Conservation (phyloP, 164 flowering plant species). For the Vitis labrusca region DNA sequence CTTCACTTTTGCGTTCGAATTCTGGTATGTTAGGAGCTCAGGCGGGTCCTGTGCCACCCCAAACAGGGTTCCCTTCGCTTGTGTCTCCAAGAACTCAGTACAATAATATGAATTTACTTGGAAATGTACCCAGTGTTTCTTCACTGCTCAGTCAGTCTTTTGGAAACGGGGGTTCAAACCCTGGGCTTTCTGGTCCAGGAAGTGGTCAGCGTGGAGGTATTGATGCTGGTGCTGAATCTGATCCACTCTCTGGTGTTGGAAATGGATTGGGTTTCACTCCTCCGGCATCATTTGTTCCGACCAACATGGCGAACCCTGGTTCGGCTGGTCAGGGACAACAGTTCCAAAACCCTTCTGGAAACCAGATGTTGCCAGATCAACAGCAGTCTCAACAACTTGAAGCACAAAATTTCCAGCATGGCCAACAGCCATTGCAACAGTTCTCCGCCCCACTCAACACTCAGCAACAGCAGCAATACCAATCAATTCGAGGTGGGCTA, state of each 20-base stretch:
- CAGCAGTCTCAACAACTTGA: constrained; percentile 72
- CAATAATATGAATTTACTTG: constrained; percentile 62
- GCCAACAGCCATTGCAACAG: constrained; percentile 68
- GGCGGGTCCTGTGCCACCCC: constrained; percentile 62
- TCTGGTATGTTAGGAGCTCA: constrained; percentile 71
- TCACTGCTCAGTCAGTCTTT: constrained; percentile 74
- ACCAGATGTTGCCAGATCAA: constrained; percentile 61
- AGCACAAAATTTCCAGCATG: constrained; percentile 65
- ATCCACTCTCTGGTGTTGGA: constrained; percentile 67
- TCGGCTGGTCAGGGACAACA: constrained; percentile 73
- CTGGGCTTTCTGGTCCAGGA: constrained; percentile 62
- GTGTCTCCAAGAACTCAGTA: constrained; percentile 70
- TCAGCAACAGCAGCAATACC: constrained; percentile 59
- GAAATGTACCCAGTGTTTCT: constrained; percentile 64
- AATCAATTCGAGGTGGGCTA: constrained; percentile 54
- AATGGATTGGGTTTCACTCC: constrained; percentile 67
- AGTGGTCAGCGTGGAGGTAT: constrained; percentile 58
- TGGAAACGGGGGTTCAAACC: constrained; percentile 65
- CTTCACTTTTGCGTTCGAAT: constrained; percentile 55
- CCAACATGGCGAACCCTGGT: constrained; percentile 47
- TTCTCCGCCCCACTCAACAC: constrained; percentile 41
- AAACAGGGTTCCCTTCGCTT: constrained; percentile 57
- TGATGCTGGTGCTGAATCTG: constrained; percentile 75
- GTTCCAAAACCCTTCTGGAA: constrained; percentile 48
- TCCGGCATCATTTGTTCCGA: constrained; percentile 41